phyloP scores from a whole-genome alignment of 129 eudicot species.

The Rutidosis leptorrhynchoides region DNA sequence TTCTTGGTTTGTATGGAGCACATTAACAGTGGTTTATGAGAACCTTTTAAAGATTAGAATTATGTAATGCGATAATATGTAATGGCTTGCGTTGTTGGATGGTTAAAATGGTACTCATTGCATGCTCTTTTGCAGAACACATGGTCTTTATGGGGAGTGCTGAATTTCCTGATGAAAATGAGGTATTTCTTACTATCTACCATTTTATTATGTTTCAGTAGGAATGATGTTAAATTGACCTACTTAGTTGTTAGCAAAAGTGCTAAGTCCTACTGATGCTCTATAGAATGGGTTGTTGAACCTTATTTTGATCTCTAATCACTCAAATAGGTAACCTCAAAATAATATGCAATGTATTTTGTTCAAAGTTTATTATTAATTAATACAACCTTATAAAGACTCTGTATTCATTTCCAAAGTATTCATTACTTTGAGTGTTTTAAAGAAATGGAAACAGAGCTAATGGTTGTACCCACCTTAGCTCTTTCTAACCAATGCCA shows the following conservation, averaged over 20 bases:
- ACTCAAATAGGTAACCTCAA: neutral
- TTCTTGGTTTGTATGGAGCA: conserved; percentile 12
- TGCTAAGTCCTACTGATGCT: neutral
- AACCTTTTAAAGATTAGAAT: conserved; percentile 10
- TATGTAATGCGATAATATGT: conserved; percentile 2
- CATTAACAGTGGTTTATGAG: neutral
- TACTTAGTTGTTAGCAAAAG: conserved; percentile 1
- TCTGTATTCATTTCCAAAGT: neutral
- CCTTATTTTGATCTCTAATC: neutral
- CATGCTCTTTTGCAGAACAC: conserved; percentile 65
- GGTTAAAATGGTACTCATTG: conserved; percentile 12
- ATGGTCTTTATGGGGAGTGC: conserved; percentile 99
- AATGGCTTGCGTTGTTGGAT: conserved; percentile 22
- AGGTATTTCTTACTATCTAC: conserved; percentile 50
- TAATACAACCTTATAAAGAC: neutral
- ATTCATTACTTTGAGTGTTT: neutral
- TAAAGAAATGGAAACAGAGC: neutral
- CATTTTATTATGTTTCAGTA: conserved; percentile 10
- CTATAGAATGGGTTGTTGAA: neutral
- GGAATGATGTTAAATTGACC: conserved; percentile 7
- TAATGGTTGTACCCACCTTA: neutral
- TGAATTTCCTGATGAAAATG: conserved; percentile 95
- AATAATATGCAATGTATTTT: neutral
- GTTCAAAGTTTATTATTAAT: neutral
- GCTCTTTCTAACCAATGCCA: neutral